phyloP scores from a whole-genome alignment of 228 moss, liverwort and hornwort species.

The Sphagnum magellanicum region DNA sequence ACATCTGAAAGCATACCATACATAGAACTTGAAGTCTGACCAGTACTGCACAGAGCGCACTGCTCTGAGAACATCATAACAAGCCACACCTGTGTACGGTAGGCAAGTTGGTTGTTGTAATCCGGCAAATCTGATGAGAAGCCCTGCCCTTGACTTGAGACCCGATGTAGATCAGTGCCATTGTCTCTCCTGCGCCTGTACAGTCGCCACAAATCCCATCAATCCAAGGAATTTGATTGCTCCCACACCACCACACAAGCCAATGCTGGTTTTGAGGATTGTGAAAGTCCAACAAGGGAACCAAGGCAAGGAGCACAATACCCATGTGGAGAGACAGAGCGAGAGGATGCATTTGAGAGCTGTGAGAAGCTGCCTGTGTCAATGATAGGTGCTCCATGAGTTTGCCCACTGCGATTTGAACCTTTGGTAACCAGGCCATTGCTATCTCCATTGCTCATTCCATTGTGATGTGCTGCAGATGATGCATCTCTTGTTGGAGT shows the following conservation, averaged over 20 bases:
- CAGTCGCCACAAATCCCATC: background rate
- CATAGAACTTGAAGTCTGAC: background rate
- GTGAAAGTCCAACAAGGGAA: background rate
- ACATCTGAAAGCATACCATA: background rate
- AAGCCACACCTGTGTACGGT: conserved; percentile 43
- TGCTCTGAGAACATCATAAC: background rate
- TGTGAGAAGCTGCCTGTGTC: conserved; percentile 59
- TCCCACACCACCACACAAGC: conserved; percentile 1
- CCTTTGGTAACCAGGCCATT: conserved; percentile 21
- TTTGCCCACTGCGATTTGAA: conserved; percentile 30
- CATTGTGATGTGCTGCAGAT: conserved; percentile 27
- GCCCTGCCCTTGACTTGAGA: conserved; percentile 21
- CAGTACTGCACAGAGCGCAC: background rate
- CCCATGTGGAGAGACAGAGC: conserved; percentile 68
- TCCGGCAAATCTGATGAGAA: conserved; percentile 26
- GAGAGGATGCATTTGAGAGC: conserved; percentile 26
- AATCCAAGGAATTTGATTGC: conserved; percentile 4
- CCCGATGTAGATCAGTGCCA: conserved; percentile 27
- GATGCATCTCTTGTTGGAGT: conserved; percentile 9
- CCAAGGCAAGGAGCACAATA: conserved; percentile 6
- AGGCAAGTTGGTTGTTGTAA: conserved; percentile 38
- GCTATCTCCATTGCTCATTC: conserved; percentile 48
- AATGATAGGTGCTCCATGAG: conserved; percentile 48
- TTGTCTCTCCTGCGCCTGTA: conserved; percentile 36
- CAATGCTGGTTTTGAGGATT: background rate